Evolutionary conservation across 345 rosid genomes (phyloP).

Genomic region (Isatis tinctoria): DNA sequence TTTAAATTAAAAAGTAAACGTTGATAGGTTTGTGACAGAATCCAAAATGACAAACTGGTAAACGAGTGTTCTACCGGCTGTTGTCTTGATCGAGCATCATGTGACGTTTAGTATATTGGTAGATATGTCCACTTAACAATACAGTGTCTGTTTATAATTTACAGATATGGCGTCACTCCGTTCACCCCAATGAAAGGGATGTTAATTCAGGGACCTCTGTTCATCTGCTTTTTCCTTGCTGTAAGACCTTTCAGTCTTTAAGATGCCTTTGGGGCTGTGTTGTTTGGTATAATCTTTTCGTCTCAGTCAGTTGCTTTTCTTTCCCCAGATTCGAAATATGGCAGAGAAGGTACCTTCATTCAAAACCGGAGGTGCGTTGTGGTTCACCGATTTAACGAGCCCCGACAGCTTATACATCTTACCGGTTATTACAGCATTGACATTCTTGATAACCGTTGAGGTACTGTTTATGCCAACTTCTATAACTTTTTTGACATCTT

Average conservation of each 20-base stretch:
- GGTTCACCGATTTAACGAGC: constrained; percentile 74
- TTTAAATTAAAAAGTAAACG: not conserved
- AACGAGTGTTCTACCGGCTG: not conserved
- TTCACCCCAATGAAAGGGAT: constrained; percentile 81
- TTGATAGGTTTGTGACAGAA: not conserved
- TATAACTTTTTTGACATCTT: constrained; percentile 9
- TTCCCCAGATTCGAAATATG: constrained; percentile 64
- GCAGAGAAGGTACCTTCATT: constrained; percentile 87
- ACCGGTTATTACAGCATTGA: constrained; percentile 62
- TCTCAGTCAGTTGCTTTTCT: not conserved
- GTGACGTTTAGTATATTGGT: not conserved
- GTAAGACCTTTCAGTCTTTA: constrained; percentile 43
- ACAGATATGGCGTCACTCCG: constrained; percentile 79
- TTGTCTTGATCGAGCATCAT: not conserved
- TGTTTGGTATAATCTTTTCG: not conserved
- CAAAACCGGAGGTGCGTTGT: constrained; percentile 72
- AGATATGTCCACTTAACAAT: constrained; percentile 3
- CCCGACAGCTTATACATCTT: constrained; percentile 67
- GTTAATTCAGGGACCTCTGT: constrained; percentile 73
- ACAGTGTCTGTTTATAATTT: constrained; percentile 17
- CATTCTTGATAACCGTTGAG: constrained; percentile 80
- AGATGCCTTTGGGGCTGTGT: not conserved
- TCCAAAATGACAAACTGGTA: not conserved
- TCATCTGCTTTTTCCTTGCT: constrained; percentile 75
- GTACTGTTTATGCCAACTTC: constrained; percentile 35